Conservation (phyloP, 2,329 filamentous ascomycete species). For the Penicillium hordei region DNA sequence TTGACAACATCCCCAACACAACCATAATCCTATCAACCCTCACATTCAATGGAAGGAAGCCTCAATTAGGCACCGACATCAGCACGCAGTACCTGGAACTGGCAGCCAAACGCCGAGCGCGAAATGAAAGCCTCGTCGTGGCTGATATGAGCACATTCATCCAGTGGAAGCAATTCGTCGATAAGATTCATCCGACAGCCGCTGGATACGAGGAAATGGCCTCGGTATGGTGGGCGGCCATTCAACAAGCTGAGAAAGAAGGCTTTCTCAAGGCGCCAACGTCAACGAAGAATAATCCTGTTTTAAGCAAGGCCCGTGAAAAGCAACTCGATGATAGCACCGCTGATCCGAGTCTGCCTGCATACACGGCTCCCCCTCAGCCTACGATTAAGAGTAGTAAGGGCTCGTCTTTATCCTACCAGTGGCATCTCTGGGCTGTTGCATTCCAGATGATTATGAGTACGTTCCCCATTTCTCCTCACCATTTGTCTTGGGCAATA, state of each 20-base stretch:
- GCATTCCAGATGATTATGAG: background rate
- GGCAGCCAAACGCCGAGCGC: constrained; percentile 20
- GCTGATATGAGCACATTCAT: constrained; percentile 30
- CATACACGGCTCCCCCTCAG: constrained; percentile 8
- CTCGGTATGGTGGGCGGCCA: constrained; percentile 29
- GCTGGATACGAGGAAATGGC: constrained; percentile 30
- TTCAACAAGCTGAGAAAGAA: constrained; percentile 20
- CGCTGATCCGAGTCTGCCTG: constrained; percentile 7
- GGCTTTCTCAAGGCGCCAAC: background rate
- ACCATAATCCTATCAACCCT: constrained; percentile 38
- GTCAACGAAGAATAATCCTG: background rate
- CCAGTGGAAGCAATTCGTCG: constrained; percentile 17
- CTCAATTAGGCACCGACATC: constrained; percentile 10
- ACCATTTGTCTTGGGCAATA: no score
- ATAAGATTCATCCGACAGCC: constrained; percentile 27
- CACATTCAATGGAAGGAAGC: constrained; percentile 22
- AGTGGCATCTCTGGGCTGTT: background rate
- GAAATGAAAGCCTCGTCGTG: constrained; percentile 24
- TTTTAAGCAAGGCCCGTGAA: constrained; percentile 5
- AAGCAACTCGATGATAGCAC: constrained; percentile 12
- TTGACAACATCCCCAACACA: constrained; percentile 23
- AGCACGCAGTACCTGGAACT: constrained; percentile 30
- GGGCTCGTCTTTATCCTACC: background rate
- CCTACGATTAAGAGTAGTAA: background rate
- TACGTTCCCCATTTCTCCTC: background rate